These are phyloP conservation scores for Lachancea kluyveri DNA, from an alignment of 805 yeast species.

Conservation along the genomic window DNA sequence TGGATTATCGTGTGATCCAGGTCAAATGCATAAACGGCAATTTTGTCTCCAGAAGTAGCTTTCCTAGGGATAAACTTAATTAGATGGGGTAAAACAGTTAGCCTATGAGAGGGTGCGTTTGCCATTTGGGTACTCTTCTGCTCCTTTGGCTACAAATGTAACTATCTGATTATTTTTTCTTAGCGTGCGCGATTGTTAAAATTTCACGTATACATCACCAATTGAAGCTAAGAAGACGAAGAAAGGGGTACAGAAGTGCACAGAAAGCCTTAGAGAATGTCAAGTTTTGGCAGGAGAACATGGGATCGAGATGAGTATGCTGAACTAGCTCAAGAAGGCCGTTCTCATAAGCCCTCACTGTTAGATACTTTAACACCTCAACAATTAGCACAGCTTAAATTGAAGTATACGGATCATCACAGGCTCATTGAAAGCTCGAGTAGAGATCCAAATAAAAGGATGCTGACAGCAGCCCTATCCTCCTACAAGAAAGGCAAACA, in stretches of 20 bases:
- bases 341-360: conserved; percentile 16
- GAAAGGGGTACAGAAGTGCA: too few species aligned
- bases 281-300: conserved; percentile 52
- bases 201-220: too few species aligned
- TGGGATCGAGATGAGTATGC: conserved; percentile 71
- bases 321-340: conserved; percentile 35
- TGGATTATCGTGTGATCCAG: conserved; percentile 72
- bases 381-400: conserved; percentile 13
- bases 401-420: conserved; percentile 21
- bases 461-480: conserved; percentile 27
- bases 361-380: conserved; percentile 11
- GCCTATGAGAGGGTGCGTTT: conserved; percentile 26
- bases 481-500: conserved; percentile 44
- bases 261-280: conserved; percentile 16
- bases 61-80: conserved; percentile 36
- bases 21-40: conserved; percentile 65
- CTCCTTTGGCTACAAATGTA: too few species aligned
- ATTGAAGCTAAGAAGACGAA: too few species aligned
- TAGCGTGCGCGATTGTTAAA: too few species aligned
- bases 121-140: conserved; percentile 1
- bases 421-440: conserved; percentile 21
- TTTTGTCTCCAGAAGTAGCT: conserved; percentile 2
- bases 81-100: conserved; percentile 36
- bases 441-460: conserved; percentile 30
- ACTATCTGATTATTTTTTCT: too few species aligned